Evolutionary conservation across 768 basidiomycete species (phyloP), one percentile per base, ranked within the genome.

Genomic region (Tephrocybe sp.): DNA sequence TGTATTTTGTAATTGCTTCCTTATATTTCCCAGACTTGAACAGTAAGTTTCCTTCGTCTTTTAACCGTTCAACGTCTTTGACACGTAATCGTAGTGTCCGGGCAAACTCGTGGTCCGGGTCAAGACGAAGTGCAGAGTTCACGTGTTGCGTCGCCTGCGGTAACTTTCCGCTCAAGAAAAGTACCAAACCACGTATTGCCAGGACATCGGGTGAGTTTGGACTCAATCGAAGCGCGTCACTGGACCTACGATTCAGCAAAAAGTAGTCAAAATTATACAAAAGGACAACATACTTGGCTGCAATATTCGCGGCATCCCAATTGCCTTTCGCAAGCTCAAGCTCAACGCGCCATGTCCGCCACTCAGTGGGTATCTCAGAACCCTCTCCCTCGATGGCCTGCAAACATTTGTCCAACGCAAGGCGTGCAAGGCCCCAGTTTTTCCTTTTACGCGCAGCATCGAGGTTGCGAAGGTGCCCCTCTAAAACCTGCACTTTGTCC

Each of bases 291-390:
- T 59, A 92, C 90, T 86, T 89, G 18, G 87, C 91, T 37, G 88
- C 79, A 3, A 68, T 73, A 51, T 77, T 78, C 9, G 92, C 92
- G n/a, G 76, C 78, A 19, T 92, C 89, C 80, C 78, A 83, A 42
- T 81, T 83, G 24, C 80, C 80, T 55, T 83, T 77, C 18, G 80
- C 82, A 30, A 94, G 69, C 58, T 92, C 85, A 2, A 92, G 72
- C 66, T 93, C 89, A 30, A 92, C 75, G 54, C 82, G 73, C 87
- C 87, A 92, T 15, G 82, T 64, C 35, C 88, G 74, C 92, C 92
- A 95, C 58, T 91, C 85, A 1, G 75, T 71, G 1, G 92, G 92
- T 1, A 85, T 75, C 58, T 88, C 85, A 1, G 80, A 81, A 16
- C 84, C 87, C 66, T 92, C 92, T 15, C 75, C 80, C 48, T 90